phyloP scores from a whole-genome alignment of 1,139 yeast species.

The Hansenula sp. region DNA sequence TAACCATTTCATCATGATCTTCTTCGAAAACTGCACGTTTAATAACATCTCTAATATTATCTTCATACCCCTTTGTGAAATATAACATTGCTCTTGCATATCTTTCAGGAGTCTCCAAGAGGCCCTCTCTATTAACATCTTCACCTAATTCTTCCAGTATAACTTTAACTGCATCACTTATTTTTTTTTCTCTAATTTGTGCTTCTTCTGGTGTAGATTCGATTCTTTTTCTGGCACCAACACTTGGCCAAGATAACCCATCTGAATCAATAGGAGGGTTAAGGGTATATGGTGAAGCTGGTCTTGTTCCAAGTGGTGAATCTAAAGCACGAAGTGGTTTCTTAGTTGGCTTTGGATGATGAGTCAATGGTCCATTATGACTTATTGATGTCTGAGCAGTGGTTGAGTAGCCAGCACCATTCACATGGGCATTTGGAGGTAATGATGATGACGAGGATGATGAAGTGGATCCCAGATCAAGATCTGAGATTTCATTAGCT shows the following conservation, averaged over 20 bases:
- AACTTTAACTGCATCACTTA: conserved; percentile 81
- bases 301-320: conserved; percentile 63
- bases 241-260: conserved; percentile 91
- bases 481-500: conserved; percentile 11
- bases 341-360: conserved; percentile 8
- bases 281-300: conserved; percentile 77
- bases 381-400: conserved; percentile 13
- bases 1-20: conserved; percentile 98
- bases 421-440: conserved; percentile 9
- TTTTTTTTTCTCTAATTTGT: conserved; percentile 59
- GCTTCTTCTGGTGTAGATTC: conserved; percentile 66
- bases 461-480: neutral
- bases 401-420: conserved; percentile 17
- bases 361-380: conserved; percentile 5
- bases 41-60: conserved; percentile 80
- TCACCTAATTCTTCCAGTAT: conserved; percentile 87
- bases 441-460: neutral
- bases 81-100: conserved; percentile 95
- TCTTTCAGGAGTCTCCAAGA: conserved; percentile 90
- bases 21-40: conserved; percentile 96
- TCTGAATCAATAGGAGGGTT: conserved; percentile 86
- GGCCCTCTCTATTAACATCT: conserved; percentile 83
- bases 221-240: conserved; percentile 77
- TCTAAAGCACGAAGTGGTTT: conserved; percentile 5
- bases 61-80: conserved; percentile 96